These are phyloP conservation scores for Nematodospora anomalae DNA, from an alignment of 1,139 yeast species.

Conservation along the genomic window DNA sequence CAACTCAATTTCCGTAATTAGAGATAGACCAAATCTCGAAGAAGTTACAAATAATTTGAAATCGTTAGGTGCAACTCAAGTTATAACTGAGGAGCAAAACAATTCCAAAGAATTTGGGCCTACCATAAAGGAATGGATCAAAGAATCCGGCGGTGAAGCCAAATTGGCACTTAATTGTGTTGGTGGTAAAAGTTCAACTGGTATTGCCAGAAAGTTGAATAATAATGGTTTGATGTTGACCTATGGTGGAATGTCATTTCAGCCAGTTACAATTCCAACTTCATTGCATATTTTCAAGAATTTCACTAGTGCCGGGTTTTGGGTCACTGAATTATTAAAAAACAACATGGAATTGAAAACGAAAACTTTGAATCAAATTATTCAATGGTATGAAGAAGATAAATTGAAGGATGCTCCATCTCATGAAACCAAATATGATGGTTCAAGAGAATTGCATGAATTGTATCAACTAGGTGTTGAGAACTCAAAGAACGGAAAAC, in stretches of 20 bases:
- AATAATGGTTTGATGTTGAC: constrained; percentile 73
- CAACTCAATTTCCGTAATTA: constrained; percentile 82
- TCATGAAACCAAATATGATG: constrained; percentile 43
- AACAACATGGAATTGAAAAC: constrained; percentile 62
- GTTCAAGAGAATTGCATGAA: constrained; percentile 51
- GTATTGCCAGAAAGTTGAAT: constrained; percentile 77
- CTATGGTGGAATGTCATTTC: constrained; percentile 97
- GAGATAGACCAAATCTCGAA: constrained; percentile 78
- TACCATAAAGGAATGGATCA: constrained; percentile 62
- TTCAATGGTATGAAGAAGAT: constrained; percentile 66
- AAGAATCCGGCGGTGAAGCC: constrained; percentile 55
- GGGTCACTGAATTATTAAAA: constrained; percentile 84
- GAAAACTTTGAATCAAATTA: constrained; percentile 58
- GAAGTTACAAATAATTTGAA: constrained; percentile 59
- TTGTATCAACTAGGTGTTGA: constrained; percentile 55
- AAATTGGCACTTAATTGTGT: constrained; percentile 87
- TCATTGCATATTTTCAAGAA: constrained; percentile 88
- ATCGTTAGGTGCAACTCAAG: constrained; percentile 77
- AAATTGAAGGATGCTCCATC: constrained; percentile 63
- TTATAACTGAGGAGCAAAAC: constrained; percentile 85
- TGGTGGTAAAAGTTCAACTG: constrained; percentile 83
- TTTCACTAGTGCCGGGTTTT: constrained; percentile 82
- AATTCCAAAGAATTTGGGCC: constrained; percentile 63
- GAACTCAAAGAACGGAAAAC: constrained; percentile 45
- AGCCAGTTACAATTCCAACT: constrained; percentile 88